These are phyloP conservation scores for Bryoerythrophyllum caledonicum DNA, from an alignment of 225 moss, liverwort and hornwort genomes.

Conservation along the genomic window DNA sequence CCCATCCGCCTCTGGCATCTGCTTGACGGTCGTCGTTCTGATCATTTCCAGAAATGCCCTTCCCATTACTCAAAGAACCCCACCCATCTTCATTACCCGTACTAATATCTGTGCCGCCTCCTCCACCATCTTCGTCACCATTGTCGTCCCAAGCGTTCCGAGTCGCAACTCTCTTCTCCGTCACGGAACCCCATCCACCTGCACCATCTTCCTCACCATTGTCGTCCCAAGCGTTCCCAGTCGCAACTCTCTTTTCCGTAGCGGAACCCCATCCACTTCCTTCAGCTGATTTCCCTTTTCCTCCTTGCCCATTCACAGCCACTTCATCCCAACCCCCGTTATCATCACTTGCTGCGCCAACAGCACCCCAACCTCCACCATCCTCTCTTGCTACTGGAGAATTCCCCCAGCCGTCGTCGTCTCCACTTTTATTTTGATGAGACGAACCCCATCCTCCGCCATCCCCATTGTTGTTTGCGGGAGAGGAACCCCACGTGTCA, in stretches of 20 bases:
- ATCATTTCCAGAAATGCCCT: not conserved
- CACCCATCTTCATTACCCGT: constrained; percentile 12
- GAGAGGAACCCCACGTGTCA: constrained; percentile 16
- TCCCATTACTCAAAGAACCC: constrained; percentile 19
- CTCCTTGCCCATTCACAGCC: constrained; percentile 1
- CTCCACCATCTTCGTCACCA: not conserved
- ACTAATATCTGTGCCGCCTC: constrained; percentile 4
- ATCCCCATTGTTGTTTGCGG: constrained; percentile 17
- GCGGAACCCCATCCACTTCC: constrained; percentile 23
- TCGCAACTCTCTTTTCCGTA: constrained; percentile 5
- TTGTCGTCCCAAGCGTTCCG: constrained; percentile 6
- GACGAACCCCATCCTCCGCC: constrained; percentile 17
- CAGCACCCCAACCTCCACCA: constrained; percentile 23
- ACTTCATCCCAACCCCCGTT: constrained; percentile 18
- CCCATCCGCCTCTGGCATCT: constrained; percentile 23
- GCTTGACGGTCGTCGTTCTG: not conserved
- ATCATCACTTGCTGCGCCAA: constrained; percentile 4
- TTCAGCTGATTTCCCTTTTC: constrained; percentile 11
- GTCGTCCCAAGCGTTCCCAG: constrained; percentile 8
- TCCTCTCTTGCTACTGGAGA: not conserved
- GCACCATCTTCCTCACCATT: constrained; percentile 1
- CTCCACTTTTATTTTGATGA: not conserved
- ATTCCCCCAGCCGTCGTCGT: constrained; percentile 11
- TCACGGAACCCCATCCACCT: constrained; percentile 32
- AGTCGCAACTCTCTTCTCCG: constrained; percentile 8